Base-by-base conservation (phyloP, 352 stramenopile genomes). In the Globisporangium canariense region DNA sequence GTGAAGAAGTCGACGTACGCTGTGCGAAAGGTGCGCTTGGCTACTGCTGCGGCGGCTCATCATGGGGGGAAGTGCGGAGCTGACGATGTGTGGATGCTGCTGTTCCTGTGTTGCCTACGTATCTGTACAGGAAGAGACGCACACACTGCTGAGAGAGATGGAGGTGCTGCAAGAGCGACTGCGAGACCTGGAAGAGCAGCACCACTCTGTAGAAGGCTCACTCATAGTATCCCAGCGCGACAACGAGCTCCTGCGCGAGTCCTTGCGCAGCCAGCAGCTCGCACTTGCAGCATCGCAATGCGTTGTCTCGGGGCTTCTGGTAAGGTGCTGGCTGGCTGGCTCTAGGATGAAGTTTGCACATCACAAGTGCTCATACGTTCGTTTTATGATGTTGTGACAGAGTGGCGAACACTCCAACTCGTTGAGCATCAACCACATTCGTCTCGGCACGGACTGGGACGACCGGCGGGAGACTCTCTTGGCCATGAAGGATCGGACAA, bases 391-490 rank as follows among this genome's bases (percentile, higher is more conserved):
- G 25, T 28, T 28, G 25, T 28, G 25, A 28, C 25, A 28, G 25
- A 28, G 25, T 28, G 10, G 20, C 5, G 30, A 66, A 16, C 63
- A 67, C 18, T 60, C 69, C 13, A 64, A 68, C 10, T 70, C 70
- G 16, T 58, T 83, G 38, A 70, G 79, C 1, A 74, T 62, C 45
- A 20, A 28, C 25, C 82, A 68, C 65, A 81, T 88, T 41, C 71
- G 76, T 61, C 55, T 88, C 11, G 70, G 64, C 8, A 69, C 51
- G 3, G 68, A 81, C 25, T 72, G 59, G 59, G 43, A 52, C 0
- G 60, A 73, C n/a, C 70, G 79, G 0, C 67, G 69, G 3, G 50
- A 68, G 51, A 75, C 60, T 7, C 73, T 88, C 5, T 28, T 61
- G 16, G 52, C 55, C 16, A 51, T 86, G 22, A 77, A 79, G 10